Evolutionary conservation across 352 stramenopile species (phyloP).

Genomic region (Phytophthora sansomeana): DNA sequence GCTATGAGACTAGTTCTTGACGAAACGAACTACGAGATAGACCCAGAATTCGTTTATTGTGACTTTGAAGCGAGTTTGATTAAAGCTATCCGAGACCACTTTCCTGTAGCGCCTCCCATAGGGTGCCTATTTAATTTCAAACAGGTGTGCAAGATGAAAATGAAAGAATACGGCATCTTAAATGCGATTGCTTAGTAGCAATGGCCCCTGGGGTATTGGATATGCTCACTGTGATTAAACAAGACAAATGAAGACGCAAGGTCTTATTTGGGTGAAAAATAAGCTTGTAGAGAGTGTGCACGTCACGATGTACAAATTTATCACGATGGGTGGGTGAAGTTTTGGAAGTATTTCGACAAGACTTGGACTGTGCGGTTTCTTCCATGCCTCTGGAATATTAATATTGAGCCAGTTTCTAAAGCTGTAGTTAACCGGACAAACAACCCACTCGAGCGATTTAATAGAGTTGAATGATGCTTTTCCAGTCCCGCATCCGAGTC

Average conservation of each 20-base stretch:
- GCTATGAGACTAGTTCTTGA: background rate
- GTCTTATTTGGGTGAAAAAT: background rate
- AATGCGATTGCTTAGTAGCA: background rate
- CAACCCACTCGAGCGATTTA: constrained; percentile 1
- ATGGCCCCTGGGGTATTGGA: background rate
- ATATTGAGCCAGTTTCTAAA: background rate
- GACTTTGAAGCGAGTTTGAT: constrained; percentile 20
- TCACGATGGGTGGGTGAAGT: background rate
- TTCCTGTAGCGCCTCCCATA: background rate
- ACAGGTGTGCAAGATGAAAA: constrained; percentile 1
- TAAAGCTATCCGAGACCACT: constrained; percentile 1
- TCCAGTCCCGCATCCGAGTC: background rate
- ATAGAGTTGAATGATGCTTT: constrained; percentile 2
- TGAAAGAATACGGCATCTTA: background rate
- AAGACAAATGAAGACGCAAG: background rate
- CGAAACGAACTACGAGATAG: constrained; percentile 1
- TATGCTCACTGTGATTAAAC: background rate
- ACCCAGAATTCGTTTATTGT: constrained; percentile 12
- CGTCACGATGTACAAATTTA: background rate
- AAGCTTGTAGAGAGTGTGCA: background rate
- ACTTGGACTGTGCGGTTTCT: constrained; percentile 4
- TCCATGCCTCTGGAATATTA: background rate
- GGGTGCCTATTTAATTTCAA: constrained; percentile 15
- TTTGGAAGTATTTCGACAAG: background rate
- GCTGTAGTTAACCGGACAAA: background rate